These are phyloP conservation scores for Cordyceps javanica DNA, from an alignment of 2,329 filamentous ascomycete species.

Conservation along the genomic window DNA sequence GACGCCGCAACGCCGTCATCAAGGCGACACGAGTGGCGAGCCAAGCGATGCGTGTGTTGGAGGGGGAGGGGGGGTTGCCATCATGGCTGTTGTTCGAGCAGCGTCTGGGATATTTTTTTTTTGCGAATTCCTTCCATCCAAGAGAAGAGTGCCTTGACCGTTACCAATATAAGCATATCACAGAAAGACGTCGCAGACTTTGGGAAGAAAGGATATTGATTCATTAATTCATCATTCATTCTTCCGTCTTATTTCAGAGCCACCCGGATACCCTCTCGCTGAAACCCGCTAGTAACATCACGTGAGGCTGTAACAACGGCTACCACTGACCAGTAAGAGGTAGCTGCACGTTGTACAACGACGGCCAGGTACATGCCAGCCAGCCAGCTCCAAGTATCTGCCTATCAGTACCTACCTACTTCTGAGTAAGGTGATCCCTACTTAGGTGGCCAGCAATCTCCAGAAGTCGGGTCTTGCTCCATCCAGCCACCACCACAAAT, in stretches of 20 bases:
- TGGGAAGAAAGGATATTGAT: not conserved
- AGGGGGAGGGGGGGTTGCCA: too few species aligned
- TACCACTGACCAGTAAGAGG: too few species aligned
- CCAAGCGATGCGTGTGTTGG: not conserved
- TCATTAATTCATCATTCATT: not conserved
- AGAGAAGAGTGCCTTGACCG: not conserved
- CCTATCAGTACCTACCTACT: too few species aligned
- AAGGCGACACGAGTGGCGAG: not conserved
- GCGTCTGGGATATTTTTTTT: too few species aligned
- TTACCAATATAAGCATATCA: not conserved
- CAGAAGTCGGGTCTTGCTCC: too few species aligned
- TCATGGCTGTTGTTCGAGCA: not conserved
- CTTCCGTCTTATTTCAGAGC: not conserved
- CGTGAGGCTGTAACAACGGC: not conserved
- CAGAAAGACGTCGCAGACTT: not conserved
- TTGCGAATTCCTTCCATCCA: too few species aligned
- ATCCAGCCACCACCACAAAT: not conserved
- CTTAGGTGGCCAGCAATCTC: too few species aligned
- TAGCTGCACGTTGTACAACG: not conserved
- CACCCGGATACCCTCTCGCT: not conserved
- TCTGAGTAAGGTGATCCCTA: too few species aligned
- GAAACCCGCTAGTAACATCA: not conserved
- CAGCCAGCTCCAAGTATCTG: too few species aligned
- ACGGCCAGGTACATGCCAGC: not conserved
- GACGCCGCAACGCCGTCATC: too few species aligned